Evolutionary conservation across 352 stramenopile species (phyloP).

Genomic region (Globisporangium recalcitrans): DNA sequence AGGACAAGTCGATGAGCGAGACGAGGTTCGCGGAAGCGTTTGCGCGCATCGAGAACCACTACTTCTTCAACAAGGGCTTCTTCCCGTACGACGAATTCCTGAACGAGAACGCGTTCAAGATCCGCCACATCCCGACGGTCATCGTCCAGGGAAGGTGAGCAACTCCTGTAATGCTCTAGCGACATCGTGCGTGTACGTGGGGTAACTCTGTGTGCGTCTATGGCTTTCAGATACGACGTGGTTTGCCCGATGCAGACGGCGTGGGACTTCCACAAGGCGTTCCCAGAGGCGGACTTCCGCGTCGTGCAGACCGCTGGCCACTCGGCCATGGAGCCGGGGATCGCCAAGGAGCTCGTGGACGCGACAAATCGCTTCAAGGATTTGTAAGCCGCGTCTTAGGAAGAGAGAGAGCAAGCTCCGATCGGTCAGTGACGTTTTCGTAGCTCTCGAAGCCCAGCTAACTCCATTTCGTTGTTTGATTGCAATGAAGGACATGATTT

Average conservation of each 20-base stretch:
- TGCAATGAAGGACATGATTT: too few species aligned
- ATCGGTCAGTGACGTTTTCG: not conserved
- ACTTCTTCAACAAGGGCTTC: constrained; percentile 89
- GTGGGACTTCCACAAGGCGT: constrained; percentile 82
- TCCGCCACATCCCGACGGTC: constrained; percentile 89
- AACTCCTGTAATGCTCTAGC: not conserved
- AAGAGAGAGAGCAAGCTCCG: not conserved
- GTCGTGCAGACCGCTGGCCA: constrained; percentile 73
- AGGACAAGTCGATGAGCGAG: constrained; percentile 77
- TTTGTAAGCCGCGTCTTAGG: constrained; percentile 7
- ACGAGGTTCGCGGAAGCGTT: constrained; percentile 86
- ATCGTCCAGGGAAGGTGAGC: constrained; percentile 86
- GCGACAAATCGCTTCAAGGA: constrained; percentile 66
- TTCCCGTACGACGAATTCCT: constrained; percentile 86
- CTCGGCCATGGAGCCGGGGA: constrained; percentile 70
- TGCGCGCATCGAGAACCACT: constrained; percentile 92
- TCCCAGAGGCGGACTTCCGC: constrained; percentile 65
- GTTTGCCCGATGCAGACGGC: constrained; percentile 85
- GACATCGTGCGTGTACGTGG: not conserved
- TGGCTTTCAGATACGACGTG: constrained; percentile 66
- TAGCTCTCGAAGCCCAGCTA: not conserved
- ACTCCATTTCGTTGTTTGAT: not conserved
- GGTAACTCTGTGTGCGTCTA: not conserved
- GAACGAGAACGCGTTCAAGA: constrained; percentile 87
- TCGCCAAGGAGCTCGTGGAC: constrained; percentile 63